Evolutionary conservation across 495 filamentous ascomycete genomes (phyloP).

Genomic region (Lepidopterella palustris): DNA sequence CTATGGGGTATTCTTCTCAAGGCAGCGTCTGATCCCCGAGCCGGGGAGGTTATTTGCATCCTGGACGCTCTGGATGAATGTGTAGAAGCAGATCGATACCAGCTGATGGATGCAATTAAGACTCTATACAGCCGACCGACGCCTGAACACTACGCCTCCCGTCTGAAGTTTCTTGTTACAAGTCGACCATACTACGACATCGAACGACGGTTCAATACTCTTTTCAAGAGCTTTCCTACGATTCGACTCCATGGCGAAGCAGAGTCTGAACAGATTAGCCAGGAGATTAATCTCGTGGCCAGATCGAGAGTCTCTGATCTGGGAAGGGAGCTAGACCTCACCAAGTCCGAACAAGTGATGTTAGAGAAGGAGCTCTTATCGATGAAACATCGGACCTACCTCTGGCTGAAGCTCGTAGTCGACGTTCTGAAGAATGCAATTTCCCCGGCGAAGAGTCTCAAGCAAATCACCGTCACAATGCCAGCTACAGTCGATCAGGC

Average conservation of each 20-base stretch:
- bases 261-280: background rate
- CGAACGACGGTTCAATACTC: background rate
- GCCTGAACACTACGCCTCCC: background rate
- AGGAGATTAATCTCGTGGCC: background rate
- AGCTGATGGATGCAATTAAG: background rate
- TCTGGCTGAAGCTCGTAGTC: background rate
- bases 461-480: background rate
- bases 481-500: background rate
- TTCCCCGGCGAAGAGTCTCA: background rate
- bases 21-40: background rate
- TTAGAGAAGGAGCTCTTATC: background rate
- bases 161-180: background rate
- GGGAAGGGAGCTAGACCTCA: background rate
- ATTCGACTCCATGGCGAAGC: background rate
- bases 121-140: background rate
- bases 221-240: background rate
- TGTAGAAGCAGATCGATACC: conserved; percentile 1
- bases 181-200: background rate
- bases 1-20: background rate
- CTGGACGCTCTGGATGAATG: background rate
- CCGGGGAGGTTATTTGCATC: background rate
- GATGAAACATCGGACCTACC: background rate
- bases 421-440: background rate
- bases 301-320: background rate
- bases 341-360: background rate